phyloP scores from a whole-genome alignment of 495 filamentous ascomycete species.

The Trichocladium uniseriatum region DNA sequence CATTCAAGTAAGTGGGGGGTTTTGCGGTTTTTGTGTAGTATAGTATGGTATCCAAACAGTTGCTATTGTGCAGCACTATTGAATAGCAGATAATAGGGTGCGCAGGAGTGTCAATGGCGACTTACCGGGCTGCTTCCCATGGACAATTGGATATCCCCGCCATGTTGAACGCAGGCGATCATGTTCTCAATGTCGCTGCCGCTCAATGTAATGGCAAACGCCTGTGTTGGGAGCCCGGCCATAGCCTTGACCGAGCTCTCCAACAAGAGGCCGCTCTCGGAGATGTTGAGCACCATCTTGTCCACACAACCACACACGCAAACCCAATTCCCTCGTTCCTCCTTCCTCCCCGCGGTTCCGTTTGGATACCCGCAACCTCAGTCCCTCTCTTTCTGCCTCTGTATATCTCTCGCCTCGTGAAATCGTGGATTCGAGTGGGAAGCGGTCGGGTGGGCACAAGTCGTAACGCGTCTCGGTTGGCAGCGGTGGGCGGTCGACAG shows the following conservation, averaged over 20 bases:
- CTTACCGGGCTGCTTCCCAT: slow-evolving; percentile 50
- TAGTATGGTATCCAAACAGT: not conserved
- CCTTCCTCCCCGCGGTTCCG: slow-evolving; percentile 12
- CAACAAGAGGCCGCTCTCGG: slow-evolving; percentile 36
- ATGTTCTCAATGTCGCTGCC: slow-evolving; percentile 61
- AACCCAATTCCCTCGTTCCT: slow-evolving; percentile 1
- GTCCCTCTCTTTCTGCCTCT: not conserved
- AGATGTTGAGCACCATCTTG: slow-evolving; percentile 33
- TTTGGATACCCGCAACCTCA: not conserved
- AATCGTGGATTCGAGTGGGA: too few species aligned
- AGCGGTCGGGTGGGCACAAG: not conserved
- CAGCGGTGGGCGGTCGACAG: not conserved
- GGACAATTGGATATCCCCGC: slow-evolving; percentile 50
- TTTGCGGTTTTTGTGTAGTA: slow-evolving; percentile 6
- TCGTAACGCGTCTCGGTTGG: not conserved
- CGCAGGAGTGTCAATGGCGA: slow-evolving; percentile 11
- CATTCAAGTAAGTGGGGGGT: not conserved
- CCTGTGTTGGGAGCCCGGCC: slow-evolving; percentile 33
- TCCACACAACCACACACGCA: not conserved
- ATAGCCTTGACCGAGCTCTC: slow-evolving; percentile 32
- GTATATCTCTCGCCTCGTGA: not conserved
- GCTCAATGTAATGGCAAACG: slow-evolving; percentile 56
- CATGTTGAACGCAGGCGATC: slow-evolving; percentile 54
- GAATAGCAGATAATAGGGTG: slow-evolving; percentile 16
- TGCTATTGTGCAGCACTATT: slow-evolving; percentile 9